phyloP scores from a whole-genome alignment of 257 asterid species.

The Solanum lycopersicoides region DNA sequence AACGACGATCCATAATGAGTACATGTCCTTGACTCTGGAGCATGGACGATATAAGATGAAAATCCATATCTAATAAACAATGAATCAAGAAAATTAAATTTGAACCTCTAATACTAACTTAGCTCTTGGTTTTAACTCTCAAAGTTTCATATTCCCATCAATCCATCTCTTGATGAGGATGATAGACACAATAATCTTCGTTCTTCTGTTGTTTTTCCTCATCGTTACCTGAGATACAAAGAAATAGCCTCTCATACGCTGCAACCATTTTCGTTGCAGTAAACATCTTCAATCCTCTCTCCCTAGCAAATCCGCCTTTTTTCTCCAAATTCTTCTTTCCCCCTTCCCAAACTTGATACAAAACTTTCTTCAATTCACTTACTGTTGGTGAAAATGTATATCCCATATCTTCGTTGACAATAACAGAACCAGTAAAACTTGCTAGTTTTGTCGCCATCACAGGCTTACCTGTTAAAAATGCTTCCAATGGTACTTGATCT shows the following conservation, averaged over 20 bases:
- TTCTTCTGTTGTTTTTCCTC: not conserved
- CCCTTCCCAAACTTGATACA: constrained; percentile 49
- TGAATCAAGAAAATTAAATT: not conserved
- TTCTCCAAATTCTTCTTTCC: constrained; percentile 27
- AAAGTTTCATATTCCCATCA: not conserved
- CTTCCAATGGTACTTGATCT: constrained; percentile 70
- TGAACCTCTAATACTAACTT: not conserved
- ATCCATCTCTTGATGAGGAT: not conserved
- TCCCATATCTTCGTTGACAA: constrained; percentile 45
- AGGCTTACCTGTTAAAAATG: constrained; percentile 62
- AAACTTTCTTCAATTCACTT: constrained; percentile 37
- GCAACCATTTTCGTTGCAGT: constrained; percentile 65
- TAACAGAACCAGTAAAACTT: constrained; percentile 52
- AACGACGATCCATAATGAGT: not conserved
- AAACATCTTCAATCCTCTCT: constrained; percentile 45
- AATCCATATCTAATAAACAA: not conserved
- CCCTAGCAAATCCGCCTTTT: constrained; percentile 50
- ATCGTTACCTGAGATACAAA: constrained; percentile 38
- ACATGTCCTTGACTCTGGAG: not conserved
- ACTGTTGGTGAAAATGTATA: constrained; percentile 61
- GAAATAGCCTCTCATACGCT: constrained; percentile 61
- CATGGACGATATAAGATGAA: not conserved
- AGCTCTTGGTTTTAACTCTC: not conserved
- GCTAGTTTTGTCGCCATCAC: constrained; percentile 62
- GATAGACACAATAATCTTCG: constrained; percentile 7